Percentiles rank a stretch among this genome's conserved stretches.
Conservation (phyloP, 495 filamentous ascomycete species). For the Patellaria atrata region DNA sequence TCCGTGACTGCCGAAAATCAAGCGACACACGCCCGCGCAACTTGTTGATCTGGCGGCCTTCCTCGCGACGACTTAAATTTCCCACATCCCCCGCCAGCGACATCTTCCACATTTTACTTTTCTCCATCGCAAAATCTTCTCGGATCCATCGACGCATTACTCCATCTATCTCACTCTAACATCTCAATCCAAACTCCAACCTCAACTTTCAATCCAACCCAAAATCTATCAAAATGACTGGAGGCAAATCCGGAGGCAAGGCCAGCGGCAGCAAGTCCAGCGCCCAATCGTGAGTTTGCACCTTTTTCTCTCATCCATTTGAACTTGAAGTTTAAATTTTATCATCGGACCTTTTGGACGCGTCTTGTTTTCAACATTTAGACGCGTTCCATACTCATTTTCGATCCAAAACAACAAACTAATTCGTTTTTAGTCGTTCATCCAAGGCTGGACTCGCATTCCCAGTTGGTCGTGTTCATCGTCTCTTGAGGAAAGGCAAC, state of each 20-base stretch:
- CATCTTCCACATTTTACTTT: constrained; percentile 8
- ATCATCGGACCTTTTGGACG: constrained; percentile 14
- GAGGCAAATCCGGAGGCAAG: constrained; percentile 97
- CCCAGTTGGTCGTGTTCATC: constrained; percentile 98
- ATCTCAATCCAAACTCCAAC: constrained; percentile 21
- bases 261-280: constrained; percentile 83
- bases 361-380: constrained; percentile 17
- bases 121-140: constrained; percentile 15
- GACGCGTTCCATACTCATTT: constrained; percentile 28
- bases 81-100: constrained; percentile 11
- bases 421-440: constrained; percentile 53
- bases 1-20: too few species aligned
- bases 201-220: constrained; percentile 23
- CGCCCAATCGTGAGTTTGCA: constrained; percentile 73
- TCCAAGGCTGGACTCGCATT: constrained; percentile 99
- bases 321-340: constrained; percentile 18
- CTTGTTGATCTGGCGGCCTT: constrained; percentile 23
- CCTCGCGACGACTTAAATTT: constrained; percentile 19
- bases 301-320: constrained; percentile 11
- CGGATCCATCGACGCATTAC: constrained; percentile 9
- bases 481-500: constrained; percentile 98
- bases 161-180: constrained; percentile 20
- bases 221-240: constrained; percentile 76
- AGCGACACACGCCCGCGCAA: constrained; percentile 13
- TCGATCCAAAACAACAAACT: constrained; percentile 1